Evolutionary conservation across 129 eudicot genomes (phyloP).

Genomic region (Centella asiatica): DNA sequence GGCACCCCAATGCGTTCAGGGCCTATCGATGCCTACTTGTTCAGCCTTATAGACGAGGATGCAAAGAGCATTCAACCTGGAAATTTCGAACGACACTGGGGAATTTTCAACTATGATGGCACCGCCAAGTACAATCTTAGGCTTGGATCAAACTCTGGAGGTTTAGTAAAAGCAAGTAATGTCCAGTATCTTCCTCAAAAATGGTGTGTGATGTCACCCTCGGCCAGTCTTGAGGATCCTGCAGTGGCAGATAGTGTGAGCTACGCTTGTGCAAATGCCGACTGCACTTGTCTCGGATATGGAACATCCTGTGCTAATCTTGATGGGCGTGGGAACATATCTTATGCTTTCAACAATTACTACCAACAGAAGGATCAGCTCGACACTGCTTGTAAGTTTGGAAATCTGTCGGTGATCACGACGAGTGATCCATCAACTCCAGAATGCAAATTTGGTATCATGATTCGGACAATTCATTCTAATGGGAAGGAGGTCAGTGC

Average conservation of each 20-base stretch:
- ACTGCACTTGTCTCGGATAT: conserved; percentile 12
- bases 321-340: conserved; percentile 10
- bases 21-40: conserved; percentile 61
- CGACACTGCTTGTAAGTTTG: conserved; percentile 2
- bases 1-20: conserved; percentile 86
- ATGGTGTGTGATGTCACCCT: conserved; percentile 64
- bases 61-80: conserved; percentile 81
- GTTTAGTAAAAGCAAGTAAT: conserved; percentile 39
- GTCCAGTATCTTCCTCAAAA: conserved; percentile 36
- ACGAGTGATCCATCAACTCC: conserved; percentile 8
- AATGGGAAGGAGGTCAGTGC: not conserved
- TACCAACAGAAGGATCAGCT: conserved; percentile 9
- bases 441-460: conserved; percentile 9
- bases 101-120: conserved; percentile 70
- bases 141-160: conserved; percentile 39
- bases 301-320: conserved; percentile 7
- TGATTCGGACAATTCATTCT: not conserved
- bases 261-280: conserved; percentile 62
- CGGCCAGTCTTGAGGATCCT: conserved; percentile 43
- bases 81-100: conserved; percentile 94
- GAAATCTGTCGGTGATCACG: not conserved
- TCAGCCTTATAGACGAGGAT: conserved; percentile 79
- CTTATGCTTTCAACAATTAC: conserved; percentile 15
- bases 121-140: conserved; percentile 56
- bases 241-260: conserved; percentile 45